phyloP scores from a whole-genome alignment of 1,284 basidiomycete species.

The Irpex sp. region DNA sequence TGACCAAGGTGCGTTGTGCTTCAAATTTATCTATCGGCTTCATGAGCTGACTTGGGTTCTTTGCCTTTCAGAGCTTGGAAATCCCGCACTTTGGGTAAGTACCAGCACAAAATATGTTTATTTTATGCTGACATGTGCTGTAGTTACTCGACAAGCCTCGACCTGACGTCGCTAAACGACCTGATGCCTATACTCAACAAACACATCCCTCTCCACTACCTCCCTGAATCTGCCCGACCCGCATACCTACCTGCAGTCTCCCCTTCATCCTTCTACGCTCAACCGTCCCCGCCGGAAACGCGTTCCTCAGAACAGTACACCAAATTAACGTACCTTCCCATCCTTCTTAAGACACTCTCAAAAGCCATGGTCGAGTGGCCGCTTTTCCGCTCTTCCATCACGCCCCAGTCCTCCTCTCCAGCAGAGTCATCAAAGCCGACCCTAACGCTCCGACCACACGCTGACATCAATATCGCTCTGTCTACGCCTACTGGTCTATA shows the following conservation, averaged over 20 bases:
- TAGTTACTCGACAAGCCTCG: slow-evolving; percentile 85
- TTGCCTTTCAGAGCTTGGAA: slow-evolving; percentile 66
- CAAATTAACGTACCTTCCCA: slow-evolving; percentile 85
- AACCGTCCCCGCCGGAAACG: slow-evolving; percentile 46
- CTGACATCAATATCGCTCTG: slow-evolving; percentile 82
- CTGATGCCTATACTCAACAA: slow-evolving; percentile 78
- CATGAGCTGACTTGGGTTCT: too few species aligned
- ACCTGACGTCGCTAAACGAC: slow-evolving; percentile 83
- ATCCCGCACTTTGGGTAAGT: slow-evolving; percentile 57
- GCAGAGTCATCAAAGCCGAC: slow-evolving; percentile 56
- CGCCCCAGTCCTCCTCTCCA: slow-evolving; percentile 40
- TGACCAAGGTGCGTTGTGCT: slow-evolving; percentile 68
- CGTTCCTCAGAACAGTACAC: slow-evolving; percentile 61
- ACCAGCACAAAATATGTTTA: neutral
- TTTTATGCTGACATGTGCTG: neutral
- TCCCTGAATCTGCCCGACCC: slow-evolving; percentile 43
- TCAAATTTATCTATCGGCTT: neutral
- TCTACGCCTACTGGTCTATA: slow-evolving; percentile 89
- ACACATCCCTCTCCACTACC: slow-evolving; percentile 75
- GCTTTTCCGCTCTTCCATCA: slow-evolving; percentile 81
- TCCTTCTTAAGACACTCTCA: slow-evolving; percentile 89
- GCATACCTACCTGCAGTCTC: slow-evolving; percentile 49
- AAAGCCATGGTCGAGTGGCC: slow-evolving; percentile 88
- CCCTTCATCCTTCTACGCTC: slow-evolving; percentile 53
- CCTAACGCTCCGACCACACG: slow-evolving; percentile 72